phyloP scores from a whole-genome alignment of 1,284 basidiomycete species.

The Trichosporon faecale region DNA sequence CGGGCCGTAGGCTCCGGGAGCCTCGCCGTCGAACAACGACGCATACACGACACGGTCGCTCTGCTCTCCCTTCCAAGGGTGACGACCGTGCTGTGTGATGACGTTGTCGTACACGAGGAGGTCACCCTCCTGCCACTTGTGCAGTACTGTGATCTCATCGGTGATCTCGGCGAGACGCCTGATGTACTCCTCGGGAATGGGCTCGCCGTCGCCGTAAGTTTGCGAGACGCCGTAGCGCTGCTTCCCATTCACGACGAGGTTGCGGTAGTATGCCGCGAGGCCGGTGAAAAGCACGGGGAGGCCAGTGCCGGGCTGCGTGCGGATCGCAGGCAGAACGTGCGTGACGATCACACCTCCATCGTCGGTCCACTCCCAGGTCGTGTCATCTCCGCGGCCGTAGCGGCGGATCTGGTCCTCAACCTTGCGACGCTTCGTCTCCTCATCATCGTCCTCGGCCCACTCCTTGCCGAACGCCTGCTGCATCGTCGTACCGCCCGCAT shows the following conservation, averaged over 20 bases:
- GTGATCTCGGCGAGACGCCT: constrained; percentile 21
- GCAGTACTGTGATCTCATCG: constrained; percentile 22
- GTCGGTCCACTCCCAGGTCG: constrained; percentile 23
- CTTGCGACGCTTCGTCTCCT: constrained; percentile 12
- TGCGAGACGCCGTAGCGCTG: constrained; percentile 7
- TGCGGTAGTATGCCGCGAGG: constrained; percentile 16
- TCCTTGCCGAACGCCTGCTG: constrained; percentile 26
- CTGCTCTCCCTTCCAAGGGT: constrained; percentile 21
- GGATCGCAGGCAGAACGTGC: constrained; percentile 19
- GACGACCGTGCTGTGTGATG: constrained; percentile 21
- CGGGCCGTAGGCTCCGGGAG: constrained; percentile 15
- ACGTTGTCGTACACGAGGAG: constrained; percentile 24
- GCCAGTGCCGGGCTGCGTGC: constrained; percentile 12
- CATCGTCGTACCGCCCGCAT: constrained; percentile 19
- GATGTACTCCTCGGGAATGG: constrained; percentile 21
- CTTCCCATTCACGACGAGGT: constrained; percentile 11
- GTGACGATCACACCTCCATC: constrained; percentile 19
- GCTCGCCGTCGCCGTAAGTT: constrained; percentile 23
- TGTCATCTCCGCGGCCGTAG: constrained; percentile 20
- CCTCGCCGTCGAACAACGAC: constrained; percentile 15
- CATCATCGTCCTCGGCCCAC: constrained; percentile 17
- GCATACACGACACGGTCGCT: constrained; percentile 18
- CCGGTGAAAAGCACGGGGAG: constrained; percentile 19
- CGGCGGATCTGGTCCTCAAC: constrained; percentile 22
- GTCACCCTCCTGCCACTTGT: constrained; percentile 23